Evolutionary conservation across 164 flowering plant genomes (phyloP).

Genomic region (Platanus orientalis): DNA sequence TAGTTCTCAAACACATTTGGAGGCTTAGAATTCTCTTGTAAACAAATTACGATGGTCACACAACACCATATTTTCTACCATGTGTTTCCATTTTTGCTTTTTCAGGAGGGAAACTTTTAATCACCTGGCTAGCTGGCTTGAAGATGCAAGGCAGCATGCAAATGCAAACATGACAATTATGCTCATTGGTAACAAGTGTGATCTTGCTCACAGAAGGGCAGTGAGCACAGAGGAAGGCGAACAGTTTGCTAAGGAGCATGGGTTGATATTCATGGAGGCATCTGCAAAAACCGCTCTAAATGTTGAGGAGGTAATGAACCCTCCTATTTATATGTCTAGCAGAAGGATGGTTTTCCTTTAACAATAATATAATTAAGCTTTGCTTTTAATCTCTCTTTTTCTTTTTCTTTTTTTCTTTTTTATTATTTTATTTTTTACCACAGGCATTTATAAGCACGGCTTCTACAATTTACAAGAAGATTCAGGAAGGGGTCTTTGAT

Average conservation of each 20-base stretch:
- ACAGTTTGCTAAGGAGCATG: conserved; percentile 86
- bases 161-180: conserved; percentile 86
- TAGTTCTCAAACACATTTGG: too few species aligned
- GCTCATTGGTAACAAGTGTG: conserved; percentile 85
- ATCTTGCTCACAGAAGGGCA: conserved; percentile 79
- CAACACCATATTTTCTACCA: too few species aligned
- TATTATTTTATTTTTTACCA: too few species aligned
- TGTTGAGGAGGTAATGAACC: conserved; percentile 67
- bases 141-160: conserved; percentile 93
- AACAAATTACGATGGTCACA: too few species aligned
- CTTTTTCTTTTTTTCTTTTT: too few species aligned
- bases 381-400: not conserved
- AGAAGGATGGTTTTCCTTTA: not conserved
- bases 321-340: not conserved
- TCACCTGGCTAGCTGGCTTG: conserved; percentile 86
- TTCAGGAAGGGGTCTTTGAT: conserved; percentile 84
- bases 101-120: conserved; percentile 81
- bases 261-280: conserved; percentile 85
- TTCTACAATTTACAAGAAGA: conserved; percentile 73
- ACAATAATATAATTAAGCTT: not conserved
- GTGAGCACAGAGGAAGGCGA: conserved; percentile 89
- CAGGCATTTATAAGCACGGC: conserved; percentile 86
- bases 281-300: conserved; percentile 89
- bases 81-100: too few species aligned
- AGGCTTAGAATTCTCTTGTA: too few species aligned